Base-by-base conservation (phyloP, 2,329 filamentous ascomycete genomes). In the Sporothrix variecibatus region DNA sequence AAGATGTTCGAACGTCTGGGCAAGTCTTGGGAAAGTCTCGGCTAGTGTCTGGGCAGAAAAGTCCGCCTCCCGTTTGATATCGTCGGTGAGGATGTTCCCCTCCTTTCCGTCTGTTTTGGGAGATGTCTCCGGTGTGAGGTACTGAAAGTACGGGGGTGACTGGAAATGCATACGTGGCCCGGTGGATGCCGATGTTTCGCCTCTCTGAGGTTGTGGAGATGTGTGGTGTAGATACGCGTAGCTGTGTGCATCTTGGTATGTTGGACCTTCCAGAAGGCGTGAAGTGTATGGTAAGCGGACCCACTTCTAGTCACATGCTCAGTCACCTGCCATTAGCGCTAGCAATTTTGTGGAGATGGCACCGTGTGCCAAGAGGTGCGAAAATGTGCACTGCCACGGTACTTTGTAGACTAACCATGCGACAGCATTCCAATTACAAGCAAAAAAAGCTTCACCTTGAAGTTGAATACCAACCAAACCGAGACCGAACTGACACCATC, bases 31-130 rank as follows among this genome's bases (percentile, higher is more conserved):
- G 28, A 49, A 28, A 17, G 62, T 34, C 49, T 68, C 62, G 46
- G 62, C 49, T 73, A 68, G 72, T 46, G 72, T 40, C 72, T 73
- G 23, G 72, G 72, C 72, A 28, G 26, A 9, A 26, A 40, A 31
- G 34, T 34, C 34, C 34, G 34, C 34, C 34, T 34, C 6, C 23
- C n/a, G n/a, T 17, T 28, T 68, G 46, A 4, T 68, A 67, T 67
- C 58, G 38, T 67, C 62, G 38, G 62, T 43, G 62, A 46, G 62
- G 23, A 12, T 26, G 34, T 40, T 9, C 62, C 58, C 60, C 60
- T 62, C 38, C 20, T 43, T 43, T 40, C 34, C 23, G 3, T n/a
- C 17, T 4, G 9, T 11, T 43, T 28, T 23, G 51, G 51, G n/a
- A 56, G 51, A 56, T 40, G 34, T 12, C 34, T 43, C 34, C 20